phyloP scores from a whole-genome alignment of 306 rosid genomes.

The Inga oerstediana region DNA sequence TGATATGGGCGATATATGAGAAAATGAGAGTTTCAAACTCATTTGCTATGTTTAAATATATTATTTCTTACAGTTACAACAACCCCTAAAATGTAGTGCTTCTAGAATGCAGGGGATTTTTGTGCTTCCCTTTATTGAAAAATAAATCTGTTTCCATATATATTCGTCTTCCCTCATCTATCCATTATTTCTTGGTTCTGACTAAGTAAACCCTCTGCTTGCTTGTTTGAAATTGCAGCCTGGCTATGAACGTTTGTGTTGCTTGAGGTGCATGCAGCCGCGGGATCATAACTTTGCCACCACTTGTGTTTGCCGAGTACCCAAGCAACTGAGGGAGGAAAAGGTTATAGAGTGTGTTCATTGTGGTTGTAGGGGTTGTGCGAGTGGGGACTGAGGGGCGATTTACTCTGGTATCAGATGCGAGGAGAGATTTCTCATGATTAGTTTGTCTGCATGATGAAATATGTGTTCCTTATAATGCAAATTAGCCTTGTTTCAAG shows the following conservation, averaged over 20 bases:
- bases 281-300: slow-evolving; percentile 90
- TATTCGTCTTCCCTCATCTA: neutral
- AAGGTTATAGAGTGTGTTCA: slow-evolving; percentile 91
- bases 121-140: neutral
- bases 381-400: slow-evolving; percentile 65
- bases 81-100: neutral
- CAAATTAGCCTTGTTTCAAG: neutral
- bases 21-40: neutral
- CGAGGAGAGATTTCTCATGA: slow-evolving; percentile 19
- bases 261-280: slow-evolving; percentile 88
- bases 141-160: neutral
- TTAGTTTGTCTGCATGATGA: neutral
- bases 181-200: neutral
- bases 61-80: neutral
- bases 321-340: slow-evolving; percentile 84
- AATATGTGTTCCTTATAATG: neutral
- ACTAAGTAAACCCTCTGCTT: neutral
- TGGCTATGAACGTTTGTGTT: slow-evolving; percentile 87
- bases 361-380: slow-evolving; percentile 90
- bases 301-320: slow-evolving; percentile 88
- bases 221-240: slow-evolving; percentile 55
- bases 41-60: neutral
- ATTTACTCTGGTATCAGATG: neutral
- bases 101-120: neutral
- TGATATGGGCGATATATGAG: neutral